Evolutionary conservation across 257 asterid species (phyloP), one percentile per base, ranked within the genome.

Genomic region (Fraxinus pennsylvanica): DNA sequence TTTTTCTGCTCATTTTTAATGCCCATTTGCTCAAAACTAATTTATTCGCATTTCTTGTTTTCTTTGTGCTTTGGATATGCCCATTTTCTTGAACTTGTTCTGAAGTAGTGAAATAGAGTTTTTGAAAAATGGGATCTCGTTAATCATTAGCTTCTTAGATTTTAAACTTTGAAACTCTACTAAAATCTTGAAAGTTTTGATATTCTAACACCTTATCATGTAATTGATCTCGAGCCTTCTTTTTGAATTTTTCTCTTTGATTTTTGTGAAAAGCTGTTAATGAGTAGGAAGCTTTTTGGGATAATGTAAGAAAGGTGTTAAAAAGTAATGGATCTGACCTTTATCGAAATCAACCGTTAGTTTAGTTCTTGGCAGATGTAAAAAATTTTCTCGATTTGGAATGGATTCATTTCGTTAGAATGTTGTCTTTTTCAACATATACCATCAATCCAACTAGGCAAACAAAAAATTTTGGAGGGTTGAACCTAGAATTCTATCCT

Each of bases 321-420:
- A 81, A 41, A 71, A 77, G 54, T 39, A 76, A 84, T 85, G 91
- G 88, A 86, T 88, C 88, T 86, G 87, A 71, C 84, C 76, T 73
- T 78, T 74, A 33, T 54, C 74, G 75, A 5, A 81, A 78, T 67
- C 83, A 82, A 81, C 86, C 86, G 85, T 80, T 85, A 84, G 76
- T 81, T 78, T 72, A 75, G 78, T 7, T 72, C 85, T 65, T 76
- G 78, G 54, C 3, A 71, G 69, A 82, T 85, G 86, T 77, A 61
- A 39, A 74, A 3, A 61, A 75, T 21, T 68, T 82, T 81, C 79
- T 76, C 74, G 81, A 72, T 73, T 81, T 69, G 72, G 21, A 66
- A 78, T 86, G 87, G 57, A 57, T 63, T 74, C 83, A 41, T 74
- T 84, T 81, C 86, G 74, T 52, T 84, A 82, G 73, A 74, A 75